phyloP scores from a whole-genome alignment of 306 rosid species.

The Quercus robur region DNA sequence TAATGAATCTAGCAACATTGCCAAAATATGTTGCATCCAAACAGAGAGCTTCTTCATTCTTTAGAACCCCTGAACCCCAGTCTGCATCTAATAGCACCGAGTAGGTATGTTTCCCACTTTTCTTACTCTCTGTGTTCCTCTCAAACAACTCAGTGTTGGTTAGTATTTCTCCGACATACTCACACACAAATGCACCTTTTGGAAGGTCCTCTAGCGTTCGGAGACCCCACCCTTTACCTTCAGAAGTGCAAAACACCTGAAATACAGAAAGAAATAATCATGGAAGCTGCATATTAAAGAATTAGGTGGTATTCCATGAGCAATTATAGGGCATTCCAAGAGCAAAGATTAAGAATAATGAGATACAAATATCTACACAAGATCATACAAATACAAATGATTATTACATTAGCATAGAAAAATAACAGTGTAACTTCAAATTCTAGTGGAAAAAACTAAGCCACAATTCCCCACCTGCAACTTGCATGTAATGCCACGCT shows the following conservation, averaged over 20 bases:
- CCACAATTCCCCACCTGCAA: conserved; percentile 61
- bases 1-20: conserved; percentile 84
- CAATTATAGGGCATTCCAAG: neutral
- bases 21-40: conserved; percentile 84
- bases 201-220: conserved; percentile 81
- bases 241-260: conserved; percentile 77
- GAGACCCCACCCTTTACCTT: conserved; percentile 97
- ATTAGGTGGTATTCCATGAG: neutral
- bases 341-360: neutral
- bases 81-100: conserved; percentile 68
- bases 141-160: conserved; percentile 58
- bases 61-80: conserved; percentile 57
- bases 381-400: neutral
- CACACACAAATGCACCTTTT: conserved; percentile 90
- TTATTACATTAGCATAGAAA: neutral
- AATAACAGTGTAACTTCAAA: neutral
- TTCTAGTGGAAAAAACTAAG: conserved; percentile 10
- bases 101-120: conserved; percentile 41
- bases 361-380: neutral
- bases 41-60: conserved; percentile 73
- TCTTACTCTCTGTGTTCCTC: conserved; percentile 48
- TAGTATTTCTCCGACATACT: conserved; percentile 82
- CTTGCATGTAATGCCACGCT: conserved; percentile 78
- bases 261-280: conserved; percentile 10
- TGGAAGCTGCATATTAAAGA: neutral